phyloP scores from a whole-genome alignment of 2,329 filamentous ascomycete species.

The Pyricularia grisea region DNA sequence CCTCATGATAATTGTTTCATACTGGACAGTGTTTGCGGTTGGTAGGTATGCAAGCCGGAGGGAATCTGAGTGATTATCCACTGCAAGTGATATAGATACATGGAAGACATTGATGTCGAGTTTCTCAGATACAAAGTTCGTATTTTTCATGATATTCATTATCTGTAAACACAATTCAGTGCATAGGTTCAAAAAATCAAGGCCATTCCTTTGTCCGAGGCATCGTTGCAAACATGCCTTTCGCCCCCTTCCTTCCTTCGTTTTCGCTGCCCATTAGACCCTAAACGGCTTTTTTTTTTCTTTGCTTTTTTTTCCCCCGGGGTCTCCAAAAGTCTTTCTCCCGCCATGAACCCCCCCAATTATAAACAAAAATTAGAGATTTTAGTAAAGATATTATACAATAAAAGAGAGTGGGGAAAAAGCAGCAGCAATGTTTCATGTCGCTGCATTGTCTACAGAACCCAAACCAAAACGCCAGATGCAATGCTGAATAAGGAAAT shows the following conservation, averaged over 20 bases:
- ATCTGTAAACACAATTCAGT: not conserved
- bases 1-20: too few relatives aligned
- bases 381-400: not conserved
- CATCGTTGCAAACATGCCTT: not conserved
- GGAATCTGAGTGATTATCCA: too few relatives aligned
- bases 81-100: too few relatives aligned
- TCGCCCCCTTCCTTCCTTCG: not conserved
- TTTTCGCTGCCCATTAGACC: not conserved
- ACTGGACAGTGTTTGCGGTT: too few relatives aligned
- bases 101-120: not conserved
- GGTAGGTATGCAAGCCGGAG: too few relatives aligned
- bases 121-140: not conserved
- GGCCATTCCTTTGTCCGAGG: not conserved
- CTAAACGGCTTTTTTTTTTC: not conserved
- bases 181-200: too few relatives aligned
- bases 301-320: too few relatives aligned
- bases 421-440: not conserved
- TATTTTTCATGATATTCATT: not conserved
- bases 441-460: not conserved
- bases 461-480: not conserved
- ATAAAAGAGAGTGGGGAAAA: not conserved
- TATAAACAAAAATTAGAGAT: not conserved
- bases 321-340: not conserved
- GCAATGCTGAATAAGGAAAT: not conserved
- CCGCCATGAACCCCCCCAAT: too few relatives aligned